phyloP scores from a whole-genome alignment of 306 rosid genomes.

The cucumber (Cucumis sativus) region DNA sequence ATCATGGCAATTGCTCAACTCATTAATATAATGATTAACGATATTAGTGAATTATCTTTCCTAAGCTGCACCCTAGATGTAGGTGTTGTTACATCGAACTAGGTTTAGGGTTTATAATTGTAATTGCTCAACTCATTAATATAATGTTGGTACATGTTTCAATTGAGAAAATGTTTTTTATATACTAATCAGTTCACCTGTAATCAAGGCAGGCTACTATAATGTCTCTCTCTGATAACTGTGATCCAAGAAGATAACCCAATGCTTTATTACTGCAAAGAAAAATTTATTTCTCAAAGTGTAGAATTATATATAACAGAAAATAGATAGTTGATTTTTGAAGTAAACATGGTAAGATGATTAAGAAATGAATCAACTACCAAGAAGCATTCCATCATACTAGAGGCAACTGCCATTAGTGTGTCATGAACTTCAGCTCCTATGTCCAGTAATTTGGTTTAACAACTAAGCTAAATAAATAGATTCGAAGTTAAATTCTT shows the following conservation, averaged over 20 bases:
- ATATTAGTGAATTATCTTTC: too few species aligned
- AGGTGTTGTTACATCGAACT: too few species aligned
- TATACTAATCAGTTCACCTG: conserved; percentile 31
- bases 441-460: not conserved
- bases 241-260: conserved; percentile 89
- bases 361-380: not conserved
- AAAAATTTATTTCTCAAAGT: not conserved
- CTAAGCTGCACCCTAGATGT: too few species aligned
- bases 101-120: too few species aligned
- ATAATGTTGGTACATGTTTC: not conserved
- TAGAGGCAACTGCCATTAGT: not conserved
- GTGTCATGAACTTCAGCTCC: not conserved
- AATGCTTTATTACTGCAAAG: conserved; percentile 80
- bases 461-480: not conserved
- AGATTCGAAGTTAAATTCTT: not conserved
- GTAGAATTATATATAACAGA: not conserved
- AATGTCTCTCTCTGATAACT: conserved; percentile 79
- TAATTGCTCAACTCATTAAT: too few species aligned
- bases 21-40: too few species aligned
- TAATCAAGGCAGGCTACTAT: conserved; percentile 94
- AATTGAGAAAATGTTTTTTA: not conserved
- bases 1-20: too few species aligned
- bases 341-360: not conserved
- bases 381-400: not conserved
- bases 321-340: not conserved